A percentile compares a stretch with the other conserved stretches of the same genome.
phyloP scores from a whole-genome alignment of 768 basidiomycete species.

The Suillus decipiens region DNA sequence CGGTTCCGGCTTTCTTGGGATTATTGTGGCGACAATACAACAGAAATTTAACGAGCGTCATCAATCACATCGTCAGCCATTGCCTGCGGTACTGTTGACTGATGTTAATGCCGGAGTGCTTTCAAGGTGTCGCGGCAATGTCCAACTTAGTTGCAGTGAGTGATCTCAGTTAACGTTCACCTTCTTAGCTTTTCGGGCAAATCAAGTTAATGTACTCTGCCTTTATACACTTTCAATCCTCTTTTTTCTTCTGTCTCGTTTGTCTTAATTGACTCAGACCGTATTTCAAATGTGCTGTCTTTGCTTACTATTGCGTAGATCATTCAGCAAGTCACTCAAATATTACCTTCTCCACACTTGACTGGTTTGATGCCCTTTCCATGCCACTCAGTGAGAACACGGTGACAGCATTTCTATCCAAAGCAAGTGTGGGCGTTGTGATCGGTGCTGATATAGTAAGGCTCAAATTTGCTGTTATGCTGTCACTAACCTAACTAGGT shows the following conservation, averaged over 20 bases:
- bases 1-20: conserved; percentile 76
- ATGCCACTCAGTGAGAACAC: conserved; percentile 18
- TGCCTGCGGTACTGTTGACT: conserved; percentile 49
- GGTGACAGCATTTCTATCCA: conserved; percentile 37
- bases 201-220: neutral
- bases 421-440: conserved; percentile 55
- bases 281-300: neutral
- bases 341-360: conserved; percentile 49
- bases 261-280: neutral
- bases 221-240: neutral
- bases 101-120: conserved; percentile 70
- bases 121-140: conserved; percentile 57
- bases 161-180: conserved; percentile 10
- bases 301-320: conserved; percentile 40
- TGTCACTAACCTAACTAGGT: conserved; percentile 44
- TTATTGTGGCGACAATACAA: conserved; percentile 61
- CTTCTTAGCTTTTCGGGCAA: neutral
- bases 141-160: conserved; percentile 70
- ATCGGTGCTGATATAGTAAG: conserved; percentile 72
- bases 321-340: conserved; percentile 50
- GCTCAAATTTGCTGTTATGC: neutral
- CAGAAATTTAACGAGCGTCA: conserved; percentile 18
- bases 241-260: neutral
- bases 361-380: conserved; percentile 67
- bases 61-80: neutral